phyloP scores from a whole-genome alignment of 306 rosid genomes.

The Quillaja saponaria region DNA sequence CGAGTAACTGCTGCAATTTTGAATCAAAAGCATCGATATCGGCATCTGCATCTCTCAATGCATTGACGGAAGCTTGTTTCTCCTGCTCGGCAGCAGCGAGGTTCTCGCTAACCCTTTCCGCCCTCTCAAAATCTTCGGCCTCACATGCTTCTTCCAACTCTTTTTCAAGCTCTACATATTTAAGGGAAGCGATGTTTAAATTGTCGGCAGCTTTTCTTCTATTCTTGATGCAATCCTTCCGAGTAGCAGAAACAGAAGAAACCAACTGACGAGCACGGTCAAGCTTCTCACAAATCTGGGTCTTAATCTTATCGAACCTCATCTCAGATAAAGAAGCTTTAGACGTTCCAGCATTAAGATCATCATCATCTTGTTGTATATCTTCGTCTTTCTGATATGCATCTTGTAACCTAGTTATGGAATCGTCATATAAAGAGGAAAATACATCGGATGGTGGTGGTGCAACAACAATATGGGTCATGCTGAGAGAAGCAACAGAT shows the following conservation, averaged over 20 bases:
- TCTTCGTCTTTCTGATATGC: background rate
- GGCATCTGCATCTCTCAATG: conserved; percentile 57
- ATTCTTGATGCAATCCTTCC: conserved; percentile 61
- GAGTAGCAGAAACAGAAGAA: conserved; percentile 46
- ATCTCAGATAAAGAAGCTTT: conserved; percentile 34
- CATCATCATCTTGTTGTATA: background rate
- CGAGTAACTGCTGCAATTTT: conserved; percentile 56
- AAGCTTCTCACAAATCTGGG: conserved; percentile 53
- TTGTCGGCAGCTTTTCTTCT: conserved; percentile 51
- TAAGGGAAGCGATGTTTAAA: conserved; percentile 44
- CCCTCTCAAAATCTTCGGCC: conserved; percentile 80
- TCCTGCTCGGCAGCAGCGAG: conserved; percentile 63
- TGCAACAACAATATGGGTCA: background rate
- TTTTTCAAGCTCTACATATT: conserved; percentile 52
- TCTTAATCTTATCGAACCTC: conserved; percentile 40
- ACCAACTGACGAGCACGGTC: conserved; percentile 46
- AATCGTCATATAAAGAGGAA: conserved; percentile 17
- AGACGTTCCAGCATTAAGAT: too few species aligned
- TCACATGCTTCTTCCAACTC: conserved; percentile 77
- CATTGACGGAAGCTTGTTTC: conserved; percentile 39
- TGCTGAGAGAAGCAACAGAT: background rate
- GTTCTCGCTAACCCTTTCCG: conserved; percentile 62
- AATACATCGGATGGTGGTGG: conserved; percentile 21
- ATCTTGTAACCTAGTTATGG: conserved; percentile 14
- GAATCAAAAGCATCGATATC: conserved; percentile 51